A percentile compares a stretch with the other conserved stretches of the same genome.
phyloP scores from a whole-genome alignment of 106 monocot genomes.

The Acorus gramineus region DNA sequence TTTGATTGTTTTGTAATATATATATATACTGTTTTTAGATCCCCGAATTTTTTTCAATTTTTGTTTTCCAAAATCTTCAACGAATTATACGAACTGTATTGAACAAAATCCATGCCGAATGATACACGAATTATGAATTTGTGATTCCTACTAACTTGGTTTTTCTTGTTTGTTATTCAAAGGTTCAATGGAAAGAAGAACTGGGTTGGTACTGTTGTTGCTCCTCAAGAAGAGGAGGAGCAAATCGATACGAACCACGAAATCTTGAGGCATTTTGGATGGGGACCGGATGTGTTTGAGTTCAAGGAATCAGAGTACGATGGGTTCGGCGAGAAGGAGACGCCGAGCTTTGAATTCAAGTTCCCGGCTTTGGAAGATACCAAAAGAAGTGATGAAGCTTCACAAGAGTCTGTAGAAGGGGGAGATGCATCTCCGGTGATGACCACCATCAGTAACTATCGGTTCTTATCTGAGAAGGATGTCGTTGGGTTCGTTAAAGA shows the following conservation, averaged over 20 bases:
- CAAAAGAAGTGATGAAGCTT: neutral
- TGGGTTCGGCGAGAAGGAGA: conserved; percentile 7
- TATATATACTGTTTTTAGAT: too few relatives aligned
- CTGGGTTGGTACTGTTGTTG: neutral
- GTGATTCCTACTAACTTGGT: too few relatives aligned
- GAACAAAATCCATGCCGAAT: too few relatives aligned
- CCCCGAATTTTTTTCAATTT: too few relatives aligned
- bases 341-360: conserved; percentile 42
- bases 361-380: conserved; percentile 31
- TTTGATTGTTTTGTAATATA: too few relatives aligned
- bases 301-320: neutral
- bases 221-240: neutral
- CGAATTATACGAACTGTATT: too few relatives aligned
- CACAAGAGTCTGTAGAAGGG: neutral
- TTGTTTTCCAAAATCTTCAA: too few relatives aligned
- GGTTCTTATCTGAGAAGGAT: conserved; percentile 31
- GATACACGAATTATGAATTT: too few relatives aligned
- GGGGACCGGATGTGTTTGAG: neutral
- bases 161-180: too few relatives aligned
- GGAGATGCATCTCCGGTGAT: neutral
- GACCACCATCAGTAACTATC: conserved; percentile 20
- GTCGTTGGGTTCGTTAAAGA: conserved; percentile 26
- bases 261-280: neutral
- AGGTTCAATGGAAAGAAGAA: too few relatives aligned
- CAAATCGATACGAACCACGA: neutral